A percentile compares a stretch with the other conserved stretches of the same genome.
Evolutionary conservation across 208 protist species (phyloP).

Genomic region (Kentomonas sorsogonicus): DNA sequence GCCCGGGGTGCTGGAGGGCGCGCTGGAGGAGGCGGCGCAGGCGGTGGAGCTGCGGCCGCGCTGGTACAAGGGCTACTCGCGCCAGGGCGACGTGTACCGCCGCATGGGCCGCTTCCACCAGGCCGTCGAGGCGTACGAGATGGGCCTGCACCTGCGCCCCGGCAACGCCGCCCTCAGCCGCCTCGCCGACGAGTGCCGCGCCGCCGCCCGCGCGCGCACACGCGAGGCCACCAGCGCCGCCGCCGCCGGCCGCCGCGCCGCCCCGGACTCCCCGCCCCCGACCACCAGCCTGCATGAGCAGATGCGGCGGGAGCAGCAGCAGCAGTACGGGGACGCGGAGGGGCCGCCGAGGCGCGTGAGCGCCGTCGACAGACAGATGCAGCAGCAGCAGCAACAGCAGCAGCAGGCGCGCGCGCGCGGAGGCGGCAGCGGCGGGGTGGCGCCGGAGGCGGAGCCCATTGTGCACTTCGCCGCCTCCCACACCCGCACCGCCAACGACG

Average conservation of each 20-base stretch:
- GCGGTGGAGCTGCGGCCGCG: slow-evolving; percentile 78
- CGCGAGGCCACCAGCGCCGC: slow-evolving; percentile 14
- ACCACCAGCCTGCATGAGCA: neutral
- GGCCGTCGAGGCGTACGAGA: slow-evolving; percentile 82
- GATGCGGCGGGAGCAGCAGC: slow-evolving; percentile 1
- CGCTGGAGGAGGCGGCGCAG: slow-evolving; percentile 87
- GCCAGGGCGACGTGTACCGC: slow-evolving; percentile 88
- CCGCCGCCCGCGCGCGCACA: slow-evolving; percentile 24
- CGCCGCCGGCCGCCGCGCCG: neutral
- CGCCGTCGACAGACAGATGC: no score
- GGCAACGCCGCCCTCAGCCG: slow-evolving; percentile 57
- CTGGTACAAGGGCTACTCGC: slow-evolving; percentile 92
- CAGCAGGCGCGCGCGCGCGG: no score
- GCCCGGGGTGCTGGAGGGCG: slow-evolving; percentile 43
- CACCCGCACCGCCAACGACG: no score
- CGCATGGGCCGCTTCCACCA: slow-evolving; percentile 79
- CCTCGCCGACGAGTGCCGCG: slow-evolving; percentile 46
- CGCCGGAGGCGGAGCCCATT: no score
- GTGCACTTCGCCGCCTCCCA: no score
- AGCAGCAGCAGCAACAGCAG: no score
- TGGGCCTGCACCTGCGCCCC: slow-evolving; percentile 83
- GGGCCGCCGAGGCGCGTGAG: no score
- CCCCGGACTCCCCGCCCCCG: neutral
- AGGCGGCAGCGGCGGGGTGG: no score
- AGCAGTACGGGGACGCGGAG: no score